Evolutionary conservation across 2,329 filamentous ascomycete species (phyloP).

Genomic region (Botrytis fabae): DNA sequence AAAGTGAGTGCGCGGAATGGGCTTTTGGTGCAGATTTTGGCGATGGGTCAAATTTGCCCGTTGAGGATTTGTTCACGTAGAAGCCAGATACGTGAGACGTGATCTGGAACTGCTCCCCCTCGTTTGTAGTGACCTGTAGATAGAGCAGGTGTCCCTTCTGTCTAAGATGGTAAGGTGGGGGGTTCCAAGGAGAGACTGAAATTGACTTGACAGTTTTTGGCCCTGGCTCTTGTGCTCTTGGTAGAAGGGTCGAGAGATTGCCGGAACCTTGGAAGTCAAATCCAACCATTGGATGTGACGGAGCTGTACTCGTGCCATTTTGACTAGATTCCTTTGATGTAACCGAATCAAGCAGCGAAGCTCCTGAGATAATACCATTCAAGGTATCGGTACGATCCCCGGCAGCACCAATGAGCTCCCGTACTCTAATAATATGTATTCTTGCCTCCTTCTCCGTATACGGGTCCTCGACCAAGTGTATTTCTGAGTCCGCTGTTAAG

Average conservation of each 20-base stretch:
- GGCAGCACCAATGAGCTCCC: conserved; percentile 90
- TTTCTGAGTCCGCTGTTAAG: conserved; percentile 73
- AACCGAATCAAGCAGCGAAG: conserved; percentile 84
- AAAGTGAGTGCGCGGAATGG: conserved; percentile 78
- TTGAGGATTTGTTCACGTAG: conserved; percentile 95
- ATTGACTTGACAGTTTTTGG: conserved; percentile 92
- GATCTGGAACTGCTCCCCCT: conserved; percentile 92
- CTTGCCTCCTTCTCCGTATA: conserved; percentile 98
- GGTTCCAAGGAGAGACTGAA: conserved; percentile 91
- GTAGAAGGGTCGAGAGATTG: conserved; percentile 69
- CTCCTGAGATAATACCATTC: conserved; percentile 80
- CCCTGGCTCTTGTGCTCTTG: conserved; percentile 62
- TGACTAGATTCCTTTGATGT: conserved; percentile 41
- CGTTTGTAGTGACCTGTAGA: conserved; percentile 82
- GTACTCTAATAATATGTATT: conserved; percentile 86
- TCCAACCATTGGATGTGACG: conserved; percentile 60
- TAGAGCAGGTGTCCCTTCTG: conserved; percentile 93
- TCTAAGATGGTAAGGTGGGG: conserved; percentile 85
- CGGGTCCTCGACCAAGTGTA: conserved; percentile 85
- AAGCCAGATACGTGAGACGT: conserved; percentile 94
- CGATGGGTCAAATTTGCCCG: conserved; percentile 89
- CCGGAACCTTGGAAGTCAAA: conserved; percentile 76
- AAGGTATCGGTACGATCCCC: conserved; percentile 85
- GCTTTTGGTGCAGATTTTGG: conserved; percentile 78
- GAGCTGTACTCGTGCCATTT: conserved; percentile 42